Evolutionary conservation across 129 eudicot genomes (phyloP).

Genomic region (Artemisia tridentata): DNA sequence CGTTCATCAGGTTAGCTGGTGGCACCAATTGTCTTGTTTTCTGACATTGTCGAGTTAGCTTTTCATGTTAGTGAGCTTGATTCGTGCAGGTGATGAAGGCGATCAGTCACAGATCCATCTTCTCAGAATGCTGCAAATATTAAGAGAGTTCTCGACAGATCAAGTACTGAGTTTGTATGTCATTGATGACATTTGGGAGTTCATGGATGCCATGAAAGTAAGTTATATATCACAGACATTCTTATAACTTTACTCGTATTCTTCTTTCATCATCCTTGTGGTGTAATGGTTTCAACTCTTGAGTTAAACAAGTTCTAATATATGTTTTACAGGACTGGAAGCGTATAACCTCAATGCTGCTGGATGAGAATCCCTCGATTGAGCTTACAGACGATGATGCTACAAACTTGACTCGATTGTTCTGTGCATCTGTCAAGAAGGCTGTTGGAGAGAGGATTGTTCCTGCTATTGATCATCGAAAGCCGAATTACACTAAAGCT

Average conservation of each 20-base stretch:
- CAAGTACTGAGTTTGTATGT: slow-evolving; percentile 76
- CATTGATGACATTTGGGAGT: slow-evolving; percentile 99
- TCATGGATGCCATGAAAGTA: slow-evolving; percentile 97
- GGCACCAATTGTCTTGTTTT: neutral
- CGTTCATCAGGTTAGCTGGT: slow-evolving; percentile 58
- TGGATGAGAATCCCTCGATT: slow-evolving; percentile 72
- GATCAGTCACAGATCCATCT: slow-evolving; percentile 76
- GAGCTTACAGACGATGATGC: slow-evolving; percentile 93
- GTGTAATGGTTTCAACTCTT: neutral
- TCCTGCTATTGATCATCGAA: slow-evolving; percentile 81
- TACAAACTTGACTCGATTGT: slow-evolving; percentile 73
- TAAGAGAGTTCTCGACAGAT: slow-evolving; percentile 86
- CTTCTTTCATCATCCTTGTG: neutral
- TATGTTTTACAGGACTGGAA: slow-evolving; percentile 78
- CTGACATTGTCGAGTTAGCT: slow-evolving; percentile 15
- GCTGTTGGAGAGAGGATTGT: slow-evolving; percentile 96
- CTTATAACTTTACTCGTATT: slow-evolving; percentile 2
- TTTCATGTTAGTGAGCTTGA: slow-evolving; percentile 13
- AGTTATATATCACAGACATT: slow-evolving; percentile 23
- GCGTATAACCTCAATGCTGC: slow-evolving; percentile 72
- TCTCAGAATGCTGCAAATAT: slow-evolving; percentile 80
- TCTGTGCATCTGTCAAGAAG: slow-evolving; percentile 76
- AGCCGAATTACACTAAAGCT: slow-evolving; percentile 66
- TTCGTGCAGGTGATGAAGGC: slow-evolving; percentile 58
- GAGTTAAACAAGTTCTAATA: neutral